Conservation (phyloP, 1,284 basidiomycete species). For the Trametes pubescens region DNA sequence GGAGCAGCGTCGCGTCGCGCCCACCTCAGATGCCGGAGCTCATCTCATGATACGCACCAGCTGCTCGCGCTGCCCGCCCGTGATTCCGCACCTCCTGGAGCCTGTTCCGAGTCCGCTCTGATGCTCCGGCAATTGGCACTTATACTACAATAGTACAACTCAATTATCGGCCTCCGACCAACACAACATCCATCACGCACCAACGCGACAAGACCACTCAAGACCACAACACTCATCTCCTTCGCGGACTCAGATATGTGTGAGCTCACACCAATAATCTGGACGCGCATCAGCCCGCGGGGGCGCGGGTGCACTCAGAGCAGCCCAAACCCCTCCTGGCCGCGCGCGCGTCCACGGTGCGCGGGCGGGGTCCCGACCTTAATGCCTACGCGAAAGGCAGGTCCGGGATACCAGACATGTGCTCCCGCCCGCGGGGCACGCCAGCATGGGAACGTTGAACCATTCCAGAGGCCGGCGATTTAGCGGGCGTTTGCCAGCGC, state of each 20-base stretch:
- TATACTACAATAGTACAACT: neutral
- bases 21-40: neutral
- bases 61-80: neutral
- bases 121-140: neutral
- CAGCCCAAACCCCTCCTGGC: constrained; percentile 6
- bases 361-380: neutral
- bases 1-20: constrained; percentile 16
- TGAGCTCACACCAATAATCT: constrained; percentile 4
- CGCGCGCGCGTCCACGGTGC: neutral
- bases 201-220: neutral
- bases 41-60: neutral
- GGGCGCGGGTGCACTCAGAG: constrained; percentile 1
- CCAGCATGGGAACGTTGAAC: constrained; percentile 15
- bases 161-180: neutral
- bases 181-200: neutral
- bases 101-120: neutral
- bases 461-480: neutral
- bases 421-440: constrained; percentile 1
- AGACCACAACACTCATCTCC: neutral
- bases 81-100: neutral
- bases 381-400: neutral
- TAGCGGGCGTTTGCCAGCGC: neutral
- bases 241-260: neutral
- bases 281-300: constrained; percentile 7
- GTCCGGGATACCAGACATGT: neutral